Base-by-base conservation (phyloP, 495 filamentous ascomycete genomes). In the Lepidopterella palustris region DNA sequence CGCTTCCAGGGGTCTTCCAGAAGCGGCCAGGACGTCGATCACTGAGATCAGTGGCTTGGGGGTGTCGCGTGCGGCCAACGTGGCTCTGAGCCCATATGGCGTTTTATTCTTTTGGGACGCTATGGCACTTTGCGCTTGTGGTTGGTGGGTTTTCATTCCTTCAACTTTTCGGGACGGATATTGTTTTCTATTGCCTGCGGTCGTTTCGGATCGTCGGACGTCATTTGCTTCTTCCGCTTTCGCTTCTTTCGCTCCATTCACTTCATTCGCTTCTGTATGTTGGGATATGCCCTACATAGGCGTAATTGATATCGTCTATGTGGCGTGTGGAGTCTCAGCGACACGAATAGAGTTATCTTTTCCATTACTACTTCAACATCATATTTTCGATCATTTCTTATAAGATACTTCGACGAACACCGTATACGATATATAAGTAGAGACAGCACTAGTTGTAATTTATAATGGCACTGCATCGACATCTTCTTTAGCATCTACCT, bases 41-140 rank as follows among this genome's bases (percentile, higher is more conserved):
- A 24, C 23, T 59, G 59, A 66, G 59, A 62, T 66, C 64, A 66
- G 59, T 66, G 64, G 64, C 64, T 66, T 62, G 59, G n/a, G n/a
- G 1, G 26, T 35, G 51, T 59, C 64, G 57, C 55, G 60, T 63
- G 64, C 47, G 10, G 4, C 47, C 35, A 58, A 58, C 63, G 63
- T 65, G 63, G 58, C 55, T 50, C 21, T 20, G 58, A 61, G 35
- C 13, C 35, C 18, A 42, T 15, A 42, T 18, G 3, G 35, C 63
- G 63, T 65, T 61, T 57, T 61, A 8, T 58, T 35, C 53, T 13
- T 35, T 51, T 27, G 28, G 25, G 35, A n/a, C n/a, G 25, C 39
- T 60, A 47, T 56, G 39, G 45, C 23, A n/a, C 31, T 27, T 57
- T 31, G 26, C 57, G 6, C 26, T 47, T 60, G 39, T 10, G 31